Evolutionary conservation across 2,329 filamentous ascomycete species (phyloP), one percentile per base, ranked within the genome.

Genomic region (Kalmusia sp.): DNA sequence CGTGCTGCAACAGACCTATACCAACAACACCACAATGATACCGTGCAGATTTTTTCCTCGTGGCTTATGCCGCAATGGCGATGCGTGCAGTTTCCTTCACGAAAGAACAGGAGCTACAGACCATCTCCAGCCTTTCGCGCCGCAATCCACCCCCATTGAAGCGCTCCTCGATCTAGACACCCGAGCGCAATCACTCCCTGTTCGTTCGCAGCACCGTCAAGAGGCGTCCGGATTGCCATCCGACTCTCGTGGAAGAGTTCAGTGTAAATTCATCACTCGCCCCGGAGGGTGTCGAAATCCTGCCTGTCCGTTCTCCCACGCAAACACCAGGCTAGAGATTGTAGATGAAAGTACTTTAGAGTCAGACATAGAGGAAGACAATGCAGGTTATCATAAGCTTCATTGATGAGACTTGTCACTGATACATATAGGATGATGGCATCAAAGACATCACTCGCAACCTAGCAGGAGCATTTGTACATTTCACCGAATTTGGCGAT

Each of bases 401-500:
- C 8, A 21, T 38, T 19, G 12, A 31, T 21, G 5, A 17, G 11
- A 27, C 40, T 30, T 38, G 40, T 17, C 33, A n/a, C n/a, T 41
- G 19, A 30, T 17, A 24, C 2, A 6, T 52, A 28, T 30, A 49
- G 41, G 52, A 48, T 9, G 30, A 43, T 15, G 49, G 41, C 3
- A 15, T 11, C 5, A 38, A 49, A 9, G 45, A 52, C 15, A 43
- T 53, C 25, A 52, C 33, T 24, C 54, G 54, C 11, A 27, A 38
- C 24, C n/a, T 56, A 15, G 22, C 45, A 35, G 54, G 54, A 30
- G 54, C 54, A 40, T 38, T 33, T 25, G 44, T 56, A 11, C 17
- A 27, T n/a, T 56, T 56, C 50, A 25, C 50, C 27, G 50, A 49
- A 30, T 56, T 56, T 24, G 54, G 53, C 6, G 30, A 50, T 11